Evolutionary conservation across 2,329 filamentous ascomycete species (phyloP), one percentile per base, ranked within the genome.

Genomic region (Ophidiomyces ophidiicola): DNA sequence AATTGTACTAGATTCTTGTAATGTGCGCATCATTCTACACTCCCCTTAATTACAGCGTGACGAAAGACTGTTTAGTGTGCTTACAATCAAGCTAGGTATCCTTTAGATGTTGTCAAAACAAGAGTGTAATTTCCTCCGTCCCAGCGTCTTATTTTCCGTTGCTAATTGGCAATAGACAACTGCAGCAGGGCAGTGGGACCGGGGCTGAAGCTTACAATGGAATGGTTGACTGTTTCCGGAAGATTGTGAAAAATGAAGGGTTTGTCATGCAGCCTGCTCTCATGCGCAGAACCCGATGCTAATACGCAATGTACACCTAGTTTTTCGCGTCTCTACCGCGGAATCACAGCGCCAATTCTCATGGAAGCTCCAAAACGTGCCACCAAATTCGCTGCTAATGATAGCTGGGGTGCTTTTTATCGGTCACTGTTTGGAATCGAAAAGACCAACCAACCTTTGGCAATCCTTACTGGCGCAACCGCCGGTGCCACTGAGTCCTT

Each of bases 361-460:
- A 98, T 98, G 88, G 88, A 96, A 66, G 87, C 87, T 41, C 80
- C 83, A 64, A 94, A 94, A 76, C 74, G 86, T 67, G 88, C 88
- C 30, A 96, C 85, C 69, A 98, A 98, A 66, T 98, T 98, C 65
- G 88, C 90, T 32, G 90, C 90, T 66, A 98, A 98, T 66, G 90
- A 98, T 61, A 84, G 88, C 61, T 98, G 90, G 90, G 90, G 90
- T 54, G 78, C 86, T 64, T 74, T 94, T 65, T 98, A 93, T 71
- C 82, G 86, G 58, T 80, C 81, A 51, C 60, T 81, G 36, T 96
- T 98, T 59, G 85, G 83, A 49, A 71, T 81, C 41, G 63, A 76
- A 41, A 83, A 94, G 68, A 90, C 92, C 79, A 96, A 74, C 57
- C 90, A 98, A 67, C 75, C 77, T 1, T 76, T 98, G 43, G 93